Conservation (phyloP, 2,329 filamentous ascomycete genomes). For the Colletotrichum tabaci region DNA sequence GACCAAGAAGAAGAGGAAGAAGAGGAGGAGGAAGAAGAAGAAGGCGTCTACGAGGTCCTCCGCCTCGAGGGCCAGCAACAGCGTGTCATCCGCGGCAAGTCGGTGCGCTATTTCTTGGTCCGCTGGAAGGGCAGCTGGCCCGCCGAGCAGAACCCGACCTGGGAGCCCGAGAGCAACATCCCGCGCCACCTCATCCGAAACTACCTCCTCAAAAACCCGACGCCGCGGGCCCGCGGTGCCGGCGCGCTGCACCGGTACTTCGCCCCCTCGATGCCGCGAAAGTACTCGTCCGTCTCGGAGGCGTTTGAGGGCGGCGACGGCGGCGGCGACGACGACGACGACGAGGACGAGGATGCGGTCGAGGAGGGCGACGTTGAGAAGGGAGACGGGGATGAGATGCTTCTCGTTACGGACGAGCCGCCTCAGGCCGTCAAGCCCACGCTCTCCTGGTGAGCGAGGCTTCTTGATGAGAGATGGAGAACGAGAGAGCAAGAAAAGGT, state of each 20-base stretch:
- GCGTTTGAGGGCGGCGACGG: slow-evolving; percentile 49
- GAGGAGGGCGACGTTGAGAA: slow-evolving; percentile 27
- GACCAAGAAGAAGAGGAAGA: slow-evolving; percentile 21
- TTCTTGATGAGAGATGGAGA: background rate
- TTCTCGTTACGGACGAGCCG: slow-evolving; percentile 50
- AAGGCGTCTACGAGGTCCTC: slow-evolving; percentile 59
- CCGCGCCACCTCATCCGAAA: slow-evolving; percentile 56
- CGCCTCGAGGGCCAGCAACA: slow-evolving; percentile 59
- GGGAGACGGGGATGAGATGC: slow-evolving; percentile 46
- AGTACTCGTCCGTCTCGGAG: slow-evolving; percentile 53
- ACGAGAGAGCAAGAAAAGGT: too few species aligned
- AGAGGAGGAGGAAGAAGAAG: slow-evolving; percentile 17
- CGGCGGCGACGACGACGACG: slow-evolving; percentile 35
- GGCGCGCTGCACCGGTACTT: slow-evolving; percentile 23
- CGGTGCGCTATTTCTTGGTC: slow-evolving; percentile 64
- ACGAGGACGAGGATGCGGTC: slow-evolving; percentile 47
- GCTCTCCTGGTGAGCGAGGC: slow-evolving; percentile 28
- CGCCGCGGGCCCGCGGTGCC: slow-evolving; percentile 38
- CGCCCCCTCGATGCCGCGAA: slow-evolving; percentile 40
- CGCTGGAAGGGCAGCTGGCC: slow-evolving; percentile 73
- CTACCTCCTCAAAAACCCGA: slow-evolving; percentile 54
- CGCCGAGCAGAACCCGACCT: slow-evolving; percentile 68
- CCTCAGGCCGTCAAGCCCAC: slow-evolving; percentile 4
- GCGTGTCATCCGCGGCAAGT: slow-evolving; percentile 53
- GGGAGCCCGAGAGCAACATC: slow-evolving; percentile 71